These are phyloP conservation scores for Trametes coccinea DNA, from an alignment of 768 basidiomycete species.

Conservation along the genomic window DNA sequence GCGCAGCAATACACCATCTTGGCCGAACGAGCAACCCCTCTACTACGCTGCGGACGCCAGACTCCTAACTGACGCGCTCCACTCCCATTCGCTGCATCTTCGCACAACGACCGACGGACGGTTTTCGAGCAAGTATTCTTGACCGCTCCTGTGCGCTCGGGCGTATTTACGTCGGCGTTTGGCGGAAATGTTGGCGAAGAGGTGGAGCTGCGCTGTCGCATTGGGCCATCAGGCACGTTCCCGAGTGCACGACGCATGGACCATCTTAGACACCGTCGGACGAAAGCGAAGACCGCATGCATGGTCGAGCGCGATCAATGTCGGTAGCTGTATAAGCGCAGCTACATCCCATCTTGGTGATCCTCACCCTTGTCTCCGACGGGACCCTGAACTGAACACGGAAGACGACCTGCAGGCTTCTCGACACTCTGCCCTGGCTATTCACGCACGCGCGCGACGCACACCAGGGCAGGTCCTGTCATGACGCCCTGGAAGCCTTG, in stretches of 20 bases:
- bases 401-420: conserved; percentile 9
- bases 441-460: neutral
- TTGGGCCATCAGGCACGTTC: neutral
- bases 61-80: conserved; percentile 11
- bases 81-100: conserved; percentile 1
- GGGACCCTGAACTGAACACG: conserved; percentile 9
- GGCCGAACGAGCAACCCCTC: neutral
- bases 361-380: conserved; percentile 14
- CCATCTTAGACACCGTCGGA: neutral
- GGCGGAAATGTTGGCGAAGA: neutral
- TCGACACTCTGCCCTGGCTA: neutral
- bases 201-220: conserved; percentile 9
- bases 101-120: conserved; percentile 15
- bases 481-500: neutral
- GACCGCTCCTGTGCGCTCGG: neutral
- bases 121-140: conserved; percentile 2
- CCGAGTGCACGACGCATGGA: neutral
- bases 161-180: neutral
- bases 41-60: neutral
- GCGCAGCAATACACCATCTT: neutral
- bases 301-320: neutral
- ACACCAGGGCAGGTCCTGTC: neutral
- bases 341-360: conserved; percentile 11
- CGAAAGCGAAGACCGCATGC: neutral
- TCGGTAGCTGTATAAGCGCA: conserved; percentile 7